These are phyloP conservation scores for Urtica urens DNA, from an alignment of 306 rosid genomes.

Conservation along the genomic window DNA sequence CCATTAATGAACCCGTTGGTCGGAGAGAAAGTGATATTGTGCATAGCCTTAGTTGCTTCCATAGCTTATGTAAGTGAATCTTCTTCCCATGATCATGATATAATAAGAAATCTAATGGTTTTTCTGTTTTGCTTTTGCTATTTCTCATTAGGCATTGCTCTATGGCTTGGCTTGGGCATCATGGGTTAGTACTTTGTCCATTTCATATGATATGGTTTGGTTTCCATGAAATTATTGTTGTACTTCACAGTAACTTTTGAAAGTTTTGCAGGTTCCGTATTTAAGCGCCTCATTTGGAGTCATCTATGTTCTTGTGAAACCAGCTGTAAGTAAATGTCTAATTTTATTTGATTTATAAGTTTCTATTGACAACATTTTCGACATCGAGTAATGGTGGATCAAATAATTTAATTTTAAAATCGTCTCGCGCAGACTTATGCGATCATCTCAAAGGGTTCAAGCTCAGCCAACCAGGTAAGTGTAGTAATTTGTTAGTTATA, in stretches of 20 bases:
- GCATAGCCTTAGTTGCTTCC: constrained; percentile 59
- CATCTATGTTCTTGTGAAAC: constrained; percentile 57
- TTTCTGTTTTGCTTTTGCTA: constrained; percentile 11
- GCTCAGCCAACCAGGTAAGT: constrained; percentile 61
- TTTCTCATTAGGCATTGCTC: constrained; percentile 77
- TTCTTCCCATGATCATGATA: neutral
- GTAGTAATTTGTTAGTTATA: neutral
- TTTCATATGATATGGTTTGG: neutral
- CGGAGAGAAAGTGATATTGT: constrained; percentile 65
- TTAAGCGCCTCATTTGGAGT: constrained; percentile 60
- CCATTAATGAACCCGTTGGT: constrained; percentile 70
- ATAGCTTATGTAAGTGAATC: constrained; percentile 59
- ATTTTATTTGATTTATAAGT: neutral
- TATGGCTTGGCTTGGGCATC: constrained; percentile 90
- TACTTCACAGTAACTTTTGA: neutral
- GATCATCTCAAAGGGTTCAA: constrained; percentile 64
- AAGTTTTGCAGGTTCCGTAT: constrained; percentile 53
- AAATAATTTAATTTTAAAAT: constrained; percentile 11
- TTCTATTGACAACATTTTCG: neutral
- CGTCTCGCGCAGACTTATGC: constrained; percentile 51
- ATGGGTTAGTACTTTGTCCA: constrained; percentile 38
- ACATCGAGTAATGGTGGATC: neutral
- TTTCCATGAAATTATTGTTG: neutral
- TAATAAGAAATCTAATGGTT: constrained; percentile 1
- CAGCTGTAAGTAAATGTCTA: constrained; percentile 41